Conservation (phyloP, 108 stramenopile genomes). For the Nannochloropsis salina region DNA sequence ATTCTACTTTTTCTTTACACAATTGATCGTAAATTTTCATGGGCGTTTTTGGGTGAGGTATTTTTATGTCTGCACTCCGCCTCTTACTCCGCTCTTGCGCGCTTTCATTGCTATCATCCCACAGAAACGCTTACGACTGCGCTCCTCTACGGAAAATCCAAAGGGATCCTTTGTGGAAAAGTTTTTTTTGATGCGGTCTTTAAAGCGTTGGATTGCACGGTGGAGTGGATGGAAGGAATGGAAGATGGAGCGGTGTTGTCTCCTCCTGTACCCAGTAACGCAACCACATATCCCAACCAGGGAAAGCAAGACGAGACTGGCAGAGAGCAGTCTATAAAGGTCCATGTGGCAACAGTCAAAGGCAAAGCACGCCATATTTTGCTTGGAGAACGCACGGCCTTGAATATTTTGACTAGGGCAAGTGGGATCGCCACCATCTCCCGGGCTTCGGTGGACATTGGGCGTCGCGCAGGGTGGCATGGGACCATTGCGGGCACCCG, state of each 20-base stretch:
- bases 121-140: conserved; percentile 39
- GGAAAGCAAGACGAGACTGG: conserved; percentile 34
- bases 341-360: conserved; percentile 74
- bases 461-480: conserved; percentile 65
- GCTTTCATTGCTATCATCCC: not conserved
- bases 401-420: conserved; percentile 84
- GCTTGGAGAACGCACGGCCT: conserved; percentile 90
- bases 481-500: conserved; percentile 93
- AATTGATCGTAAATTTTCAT: not conserved
- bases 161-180: conserved; percentile 82
- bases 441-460: conserved; percentile 54
- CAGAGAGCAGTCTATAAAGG: conserved; percentile 50
- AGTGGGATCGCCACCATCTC: conserved; percentile 88
- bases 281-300: conserved; percentile 24
- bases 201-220: conserved; percentile 62
- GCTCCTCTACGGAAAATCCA: conserved; percentile 70
- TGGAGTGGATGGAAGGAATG: conserved; percentile 65
- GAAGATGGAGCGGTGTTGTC: not conserved
- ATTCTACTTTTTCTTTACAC: too few species aligned
- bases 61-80: not conserved
- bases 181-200: conserved; percentile 90
- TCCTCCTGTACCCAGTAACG: conserved; percentile 30
- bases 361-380: conserved; percentile 79
- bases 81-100: not conserved
- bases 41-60: not conserved